Base-by-base conservation (phyloP, 495 filamentous ascomycete species). In the Trichoderma asperelloides region DNA sequence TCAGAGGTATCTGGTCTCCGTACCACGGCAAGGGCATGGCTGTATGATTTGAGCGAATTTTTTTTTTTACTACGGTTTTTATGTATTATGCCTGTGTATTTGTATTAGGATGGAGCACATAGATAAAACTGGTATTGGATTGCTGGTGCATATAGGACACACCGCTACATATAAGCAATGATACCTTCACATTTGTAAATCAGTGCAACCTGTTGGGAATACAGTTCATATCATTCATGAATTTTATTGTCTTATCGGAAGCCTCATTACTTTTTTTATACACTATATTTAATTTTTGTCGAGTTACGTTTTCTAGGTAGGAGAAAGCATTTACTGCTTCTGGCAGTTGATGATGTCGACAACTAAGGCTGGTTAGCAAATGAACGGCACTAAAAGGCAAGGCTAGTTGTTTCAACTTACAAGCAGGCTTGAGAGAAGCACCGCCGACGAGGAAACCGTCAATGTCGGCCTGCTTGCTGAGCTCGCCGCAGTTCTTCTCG, bases 381-480 rank as follows among this genome's bases (percentile, higher is more conserved):
- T 27, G 1, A 37, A 8, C 6, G 12, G 0, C 3, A 28, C 11
- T 28, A 11, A 27, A n/a, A 8, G 23, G 33, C 5, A 39, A 30
- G 0, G 16, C 6, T 16, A 15, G 15, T 2, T 21, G 11, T 63
- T 45, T 65, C 11, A 21, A 88, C 91, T 84, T 80, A 94, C 91
- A 97, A 72, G 93, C 95, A 72, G 95, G 95, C 87, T 98, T 98
- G 83, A 98, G 86, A 81, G 91, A 96, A 71, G 95, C 95, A 79
- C 95, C 95, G 72, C 95, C 95, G 74, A 98, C 95, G 72, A 98
- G 86, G 85, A 98, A 98, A 25, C 95, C 95, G 78, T 98, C 95
- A 78, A 98, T 94, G 82, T 98, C 96, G 68, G 84, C 76, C 86
- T 97, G 86, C 81, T 89, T 90, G 71, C 90, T 89, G 73, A 98